Evolutionary conservation across 306 rosid genomes (phyloP), one percentile per base, ranked within the genome.

Genomic region (Luffa acutangula): DNA sequence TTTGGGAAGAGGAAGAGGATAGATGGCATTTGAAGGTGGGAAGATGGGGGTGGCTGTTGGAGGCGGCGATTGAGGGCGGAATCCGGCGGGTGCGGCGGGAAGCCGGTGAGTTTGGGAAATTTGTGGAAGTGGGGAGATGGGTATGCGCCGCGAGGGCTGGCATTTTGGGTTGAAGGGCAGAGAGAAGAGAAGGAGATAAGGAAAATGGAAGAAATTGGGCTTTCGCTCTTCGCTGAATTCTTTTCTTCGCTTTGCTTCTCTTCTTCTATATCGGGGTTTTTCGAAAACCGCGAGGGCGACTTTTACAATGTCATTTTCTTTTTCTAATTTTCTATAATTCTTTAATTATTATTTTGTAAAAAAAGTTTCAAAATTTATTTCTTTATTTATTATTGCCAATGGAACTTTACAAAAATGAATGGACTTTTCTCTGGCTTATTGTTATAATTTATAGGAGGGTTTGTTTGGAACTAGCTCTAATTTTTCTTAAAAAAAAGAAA

Each of bases 111-210:
- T 82, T 36, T 45, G 90, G 83, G 17, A 80, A 66, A 9, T 75
- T 18, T 37, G 89, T 80, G 64, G 86, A 69, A 33, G 79, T 82
- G 14, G 71, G 86, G 72, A 88, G 83, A 83, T 82, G 83, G 81
- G 80, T 84, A 25, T 94, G 82, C 58, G 97, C 88, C 25, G 90
- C 65, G 75, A 87, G 81, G 79, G 97, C 85, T 15, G 85, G 79
- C 92, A 89, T 88, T 53, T 89, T 72, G 56, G 11, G 9, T 8
- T 11, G 37, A 39, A 43, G 51, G 33, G 42, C 20, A 60, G 65
- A n/a, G 18, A 39, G 79, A 80, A 80, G 36, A n/a, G 85, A 80
- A 33, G 76, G 78, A 48, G 84, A 81, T 80, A 75, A 75, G 84
- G 75, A 51, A 79, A 18, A 54, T 7, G 59, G 34, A 17, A 78